These are phyloP conservation scores for Pleurotus giganteus DNA, from an alignment of 768 basidiomycete genomes.

Conservation along the genomic window DNA sequence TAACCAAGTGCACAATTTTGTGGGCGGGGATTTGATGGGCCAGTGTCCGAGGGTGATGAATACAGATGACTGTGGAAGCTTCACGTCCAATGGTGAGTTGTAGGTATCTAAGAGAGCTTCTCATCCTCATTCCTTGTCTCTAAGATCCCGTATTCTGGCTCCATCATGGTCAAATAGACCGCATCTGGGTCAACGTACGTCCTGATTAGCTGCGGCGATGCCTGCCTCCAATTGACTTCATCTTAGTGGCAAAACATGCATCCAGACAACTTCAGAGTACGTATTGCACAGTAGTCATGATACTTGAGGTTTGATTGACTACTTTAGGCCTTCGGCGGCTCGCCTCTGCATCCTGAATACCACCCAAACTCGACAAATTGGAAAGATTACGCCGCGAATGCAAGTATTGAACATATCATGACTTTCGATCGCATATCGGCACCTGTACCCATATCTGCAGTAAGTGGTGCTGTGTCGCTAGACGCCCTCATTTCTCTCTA, in stretches of 20 bases:
- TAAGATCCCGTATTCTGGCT: conserved; percentile 16
- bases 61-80: conserved; percentile 1
- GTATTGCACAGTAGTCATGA: background rate
- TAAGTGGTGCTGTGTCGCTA: background rate
- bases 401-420: background rate
- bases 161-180: conserved; percentile 13
- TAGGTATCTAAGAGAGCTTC: background rate
- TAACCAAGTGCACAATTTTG: conserved; percentile 15
- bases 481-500: background rate
- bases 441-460: background rate
- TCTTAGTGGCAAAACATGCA: conserved; percentile 14
- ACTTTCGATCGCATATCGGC: conserved; percentile 11
- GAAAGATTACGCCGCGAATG: conserved; percentile 1
- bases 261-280: conserved; percentile 13
- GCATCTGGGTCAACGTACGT: conserved; percentile 12
- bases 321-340: conserved; percentile 12
- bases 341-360: conserved; percentile 1
- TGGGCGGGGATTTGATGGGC: conserved; percentile 15
- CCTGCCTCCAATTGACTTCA: background rate
- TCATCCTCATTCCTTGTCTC: background rate
- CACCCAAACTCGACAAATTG: conserved; percentile 6
- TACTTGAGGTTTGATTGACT: background rate
- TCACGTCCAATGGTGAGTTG: conserved; percentile 12
- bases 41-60: conserved; percentile 10
- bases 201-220: background rate